Conservation (phyloP, 225 moss, liverwort and hornwort genomes). For the Takakia lepidozioides region DNA sequence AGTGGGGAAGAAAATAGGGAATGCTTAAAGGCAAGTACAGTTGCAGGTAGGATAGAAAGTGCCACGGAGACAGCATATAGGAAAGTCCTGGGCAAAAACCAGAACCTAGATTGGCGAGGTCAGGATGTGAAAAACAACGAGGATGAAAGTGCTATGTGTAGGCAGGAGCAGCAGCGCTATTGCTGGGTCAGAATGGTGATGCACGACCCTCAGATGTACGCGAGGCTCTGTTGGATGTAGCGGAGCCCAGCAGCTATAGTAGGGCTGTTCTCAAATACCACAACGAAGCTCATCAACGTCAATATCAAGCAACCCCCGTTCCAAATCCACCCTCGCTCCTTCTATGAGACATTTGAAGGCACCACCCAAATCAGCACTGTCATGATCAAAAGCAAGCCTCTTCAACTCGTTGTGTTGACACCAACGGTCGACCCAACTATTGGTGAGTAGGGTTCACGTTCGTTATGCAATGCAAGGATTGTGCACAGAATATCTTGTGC, state of each 20-base stretch:
- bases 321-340: constrained; percentile 47
- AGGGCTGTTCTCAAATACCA: constrained; percentile 47
- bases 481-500: too few relatives aligned
- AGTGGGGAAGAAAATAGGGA: too few relatives aligned
- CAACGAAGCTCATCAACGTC: constrained; percentile 72
- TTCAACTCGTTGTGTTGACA: constrained; percentile 34
- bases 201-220: constrained; percentile 61
- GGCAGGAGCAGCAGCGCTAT: constrained; percentile 82
- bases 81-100: too few relatives aligned
- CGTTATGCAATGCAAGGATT: too few relatives aligned
- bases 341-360: constrained; percentile 49
- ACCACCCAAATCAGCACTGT: constrained; percentile 29
- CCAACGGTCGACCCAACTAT: constrained; percentile 37
- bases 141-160: constrained; percentile 5
- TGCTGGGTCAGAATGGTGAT: constrained; percentile 45
- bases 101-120: too few relatives aligned
- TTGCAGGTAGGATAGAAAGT: too few relatives aligned
- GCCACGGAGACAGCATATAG: too few relatives aligned
- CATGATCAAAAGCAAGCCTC: constrained; percentile 38
- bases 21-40: too few relatives aligned
- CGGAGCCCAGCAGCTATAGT: constrained; percentile 50
- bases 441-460: too few relatives aligned
- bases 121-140: too few relatives aligned
- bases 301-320: constrained; percentile 52
- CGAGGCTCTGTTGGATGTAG: constrained; percentile 65